Base-by-base conservation (phyloP, 2,329 filamentous ascomycete genomes). In the Venturia pyrina region DNA sequence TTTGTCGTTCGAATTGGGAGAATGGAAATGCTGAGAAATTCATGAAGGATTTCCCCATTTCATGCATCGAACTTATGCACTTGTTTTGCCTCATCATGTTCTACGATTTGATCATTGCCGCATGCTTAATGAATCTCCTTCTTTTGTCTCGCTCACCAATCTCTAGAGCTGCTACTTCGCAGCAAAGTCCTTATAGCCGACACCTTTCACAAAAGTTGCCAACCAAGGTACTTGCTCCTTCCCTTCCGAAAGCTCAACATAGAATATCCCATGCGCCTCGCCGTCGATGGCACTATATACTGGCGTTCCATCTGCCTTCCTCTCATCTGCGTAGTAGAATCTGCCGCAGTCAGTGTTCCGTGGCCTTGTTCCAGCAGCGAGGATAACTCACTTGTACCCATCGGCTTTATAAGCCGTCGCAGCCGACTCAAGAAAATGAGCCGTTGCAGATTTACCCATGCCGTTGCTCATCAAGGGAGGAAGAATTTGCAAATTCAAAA, bases 271-370 rank as follows among this genome's bases (percentile, higher is more conserved):
- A 67, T 66, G 64, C 28, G 68, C 67, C 7, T 62, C 60, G 4
- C 68, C 68, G 53, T 64, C 44, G 24, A 69, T 46, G n/a, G 13
- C 21, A 19, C 17, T 46, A 21, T 57, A 63, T 24, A 37, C 50
- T 3, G 64, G 19, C 5, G 48, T 15, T 5, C 68, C 68, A 46
- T 69, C 63, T 37, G 2, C 56, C 37, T 63, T 68, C n/a, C 65
- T n/a, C 53, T 68, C 67, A 40, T 68, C 66, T 8, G 65, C 68
- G 46, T 67, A 67, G 44, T 69, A 69, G 46, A 68, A 69, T 37
- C 68, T 67, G 10, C 48, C 1, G 4, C 2, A 4, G 11, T 40
- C 19, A 34, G 32, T 37, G 17, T 37, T 17, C 6, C n/a, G 32
- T 44, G 8, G 11, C 13, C 41, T 19, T n/a, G 17, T 5, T 11